Conservation (phyloP, 768 basidiomycete genomes). For the Dacryopinax primogenitus region DNA sequence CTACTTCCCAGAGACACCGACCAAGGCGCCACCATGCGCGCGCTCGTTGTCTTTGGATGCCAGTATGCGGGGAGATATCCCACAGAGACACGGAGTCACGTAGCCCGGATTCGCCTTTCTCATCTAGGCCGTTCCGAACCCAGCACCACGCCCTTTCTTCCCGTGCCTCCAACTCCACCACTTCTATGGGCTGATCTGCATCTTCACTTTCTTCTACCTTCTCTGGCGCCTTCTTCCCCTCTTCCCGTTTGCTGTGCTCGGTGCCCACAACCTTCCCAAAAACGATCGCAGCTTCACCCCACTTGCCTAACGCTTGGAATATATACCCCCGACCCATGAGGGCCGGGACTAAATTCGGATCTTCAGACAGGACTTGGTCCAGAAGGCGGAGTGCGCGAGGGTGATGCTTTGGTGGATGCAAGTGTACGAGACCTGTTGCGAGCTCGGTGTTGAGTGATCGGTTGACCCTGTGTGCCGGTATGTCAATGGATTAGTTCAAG, state of each 20-base stretch:
- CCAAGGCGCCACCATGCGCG: slow-evolving; percentile 80
- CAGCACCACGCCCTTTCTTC: slow-evolving; percentile 84
- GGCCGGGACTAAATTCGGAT: slow-evolving; percentile 49
- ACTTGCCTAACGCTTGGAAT: slow-evolving; percentile 47
- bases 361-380: slow-evolving; percentile 51
- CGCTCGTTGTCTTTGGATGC: slow-evolving; percentile 48
- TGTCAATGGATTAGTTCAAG: background rate
- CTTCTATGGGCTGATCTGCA: slow-evolving; percentile 11
- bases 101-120: slow-evolving; percentile 38
- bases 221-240: slow-evolving; percentile 21
- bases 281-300: slow-evolving; percentile 49
- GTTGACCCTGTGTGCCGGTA: slow-evolving; percentile 35
- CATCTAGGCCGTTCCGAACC: slow-evolving; percentile 39
- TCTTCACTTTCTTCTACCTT: slow-evolving; percentile 27
- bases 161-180: slow-evolving; percentile 43
- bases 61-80: slow-evolving; percentile 31
- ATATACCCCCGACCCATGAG: slow-evolving; percentile 69
- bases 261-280: slow-evolving; percentile 49
- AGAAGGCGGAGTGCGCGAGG: slow-evolving; percentile 59
- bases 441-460: slow-evolving; percentile 59
- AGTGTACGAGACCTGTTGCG: slow-evolving; percentile 65
- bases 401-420: slow-evolving; percentile 85
- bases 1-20: slow-evolving; percentile 55
- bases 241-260: slow-evolving; percentile 19
- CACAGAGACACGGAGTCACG: slow-evolving; percentile 37